Evolutionary conservation across 2,329 filamentous ascomycete genomes (phyloP).

Genomic region (Ascochyta clinopodiicola): DNA sequence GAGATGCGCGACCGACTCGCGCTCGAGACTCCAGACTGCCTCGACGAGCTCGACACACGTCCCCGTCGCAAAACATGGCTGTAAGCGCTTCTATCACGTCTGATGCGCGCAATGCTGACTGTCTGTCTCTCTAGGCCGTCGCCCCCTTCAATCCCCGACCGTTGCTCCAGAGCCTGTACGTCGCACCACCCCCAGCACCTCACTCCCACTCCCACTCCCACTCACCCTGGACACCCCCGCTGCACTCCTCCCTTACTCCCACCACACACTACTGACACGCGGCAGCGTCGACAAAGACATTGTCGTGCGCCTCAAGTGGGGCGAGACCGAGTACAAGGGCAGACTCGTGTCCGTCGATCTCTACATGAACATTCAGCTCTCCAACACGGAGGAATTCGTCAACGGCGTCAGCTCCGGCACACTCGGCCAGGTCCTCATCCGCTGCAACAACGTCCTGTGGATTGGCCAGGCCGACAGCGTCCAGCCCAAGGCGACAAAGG

Average conservation of each 20-base stretch:
- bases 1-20: slow-evolving; percentile 1
- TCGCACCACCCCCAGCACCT: slow-evolving; percentile 28
- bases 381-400: slow-evolving; percentile 89
- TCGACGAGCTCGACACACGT: background rate
- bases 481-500: slow-evolving; percentile 50
- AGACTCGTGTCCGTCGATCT: slow-evolving; percentile 90
- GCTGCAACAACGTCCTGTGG: slow-evolving; percentile 99
- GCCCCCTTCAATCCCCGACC: slow-evolving; percentile 96
- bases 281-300: slow-evolving; percentile 85
- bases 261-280: slow-evolving; percentile 13
- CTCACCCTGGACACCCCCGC: too few species aligned
- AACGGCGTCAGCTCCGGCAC: slow-evolving; percentile 83
- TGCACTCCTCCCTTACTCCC: too few species aligned
- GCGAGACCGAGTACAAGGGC: slow-evolving; percentile 96
- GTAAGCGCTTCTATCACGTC: slow-evolving; percentile 26
- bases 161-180: slow-evolving; percentile 90
- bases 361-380: slow-evolving; percentile 98
- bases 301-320: slow-evolving; percentile 95
- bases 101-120: slow-evolving; percentile 22
- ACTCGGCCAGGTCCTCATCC: slow-evolving; percentile 89
- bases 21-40: background rate
- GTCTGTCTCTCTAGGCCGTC: slow-evolving; percentile 50
- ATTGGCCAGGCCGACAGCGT: slow-evolving; percentile 67
- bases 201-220: too few species aligned
- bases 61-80: slow-evolving; percentile 46